phyloP scores from a whole-genome alignment of 805 yeast species.

The Saturnispora saitoi region DNA sequence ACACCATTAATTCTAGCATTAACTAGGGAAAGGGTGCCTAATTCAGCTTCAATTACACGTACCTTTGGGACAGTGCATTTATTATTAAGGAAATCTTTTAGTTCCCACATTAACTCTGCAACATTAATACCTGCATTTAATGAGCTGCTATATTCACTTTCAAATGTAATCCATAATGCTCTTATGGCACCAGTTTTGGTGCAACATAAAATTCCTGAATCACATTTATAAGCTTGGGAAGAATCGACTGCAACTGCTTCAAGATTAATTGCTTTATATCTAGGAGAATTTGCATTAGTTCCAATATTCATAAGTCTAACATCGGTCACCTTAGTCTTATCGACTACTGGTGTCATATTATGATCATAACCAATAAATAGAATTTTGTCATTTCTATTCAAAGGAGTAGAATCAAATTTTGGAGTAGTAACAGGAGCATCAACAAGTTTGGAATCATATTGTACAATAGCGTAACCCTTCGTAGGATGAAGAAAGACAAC shows the following conservation, averaged over 20 bases:
- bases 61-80: background rate
- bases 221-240: slow-evolving; percentile 59
- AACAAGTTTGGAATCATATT: slow-evolving; percentile 72
- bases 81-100: background rate
- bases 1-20: background rate
- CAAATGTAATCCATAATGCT: slow-evolving; percentile 77
- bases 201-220: slow-evolving; percentile 70
- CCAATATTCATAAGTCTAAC: slow-evolving; percentile 69
- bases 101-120: background rate
- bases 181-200: slow-evolving; percentile 65
- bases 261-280: slow-evolving; percentile 77
- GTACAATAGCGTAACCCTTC: slow-evolving; percentile 73
- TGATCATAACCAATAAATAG: slow-evolving; percentile 73
- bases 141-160: slow-evolving; percentile 63
- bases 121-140: slow-evolving; percentile 54
- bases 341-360: slow-evolving; percentile 57
- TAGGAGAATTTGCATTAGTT: slow-evolving; percentile 56
- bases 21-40: background rate
- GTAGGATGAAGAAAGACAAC: slow-evolving; percentile 83
- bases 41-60: background rate
- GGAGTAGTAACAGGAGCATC: slow-evolving; percentile 68
- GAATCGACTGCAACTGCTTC: slow-evolving; percentile 74
- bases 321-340: slow-evolving; percentile 71
- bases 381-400: slow-evolving; percentile 67
- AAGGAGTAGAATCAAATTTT: slow-evolving; percentile 42